phyloP scores from a whole-genome alignment of 805 yeast species.

The Candida railenensis region DNA sequence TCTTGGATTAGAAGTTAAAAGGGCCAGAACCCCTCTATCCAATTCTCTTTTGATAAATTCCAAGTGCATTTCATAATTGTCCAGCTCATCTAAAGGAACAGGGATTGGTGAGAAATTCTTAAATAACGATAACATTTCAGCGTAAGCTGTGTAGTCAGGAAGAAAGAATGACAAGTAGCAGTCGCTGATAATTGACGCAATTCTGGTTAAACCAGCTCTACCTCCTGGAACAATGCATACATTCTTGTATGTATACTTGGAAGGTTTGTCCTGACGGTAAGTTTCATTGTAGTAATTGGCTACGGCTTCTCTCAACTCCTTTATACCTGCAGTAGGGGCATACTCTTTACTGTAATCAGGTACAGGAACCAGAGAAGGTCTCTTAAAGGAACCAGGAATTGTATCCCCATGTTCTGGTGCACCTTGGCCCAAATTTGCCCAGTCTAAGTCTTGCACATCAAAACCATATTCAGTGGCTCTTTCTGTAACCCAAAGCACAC shows the following conservation, averaged over 20 bases:
- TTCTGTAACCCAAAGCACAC: constrained; percentile 65
- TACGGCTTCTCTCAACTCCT: constrained; percentile 54
- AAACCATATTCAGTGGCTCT: constrained; percentile 59
- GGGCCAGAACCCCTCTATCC: constrained; percentile 56
- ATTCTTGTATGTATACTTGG: constrained; percentile 59
- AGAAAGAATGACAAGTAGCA: constrained; percentile 59
- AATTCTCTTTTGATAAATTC: constrained; percentile 51
- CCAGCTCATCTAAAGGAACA: constrained; percentile 57
- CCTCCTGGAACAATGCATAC: constrained; percentile 68
- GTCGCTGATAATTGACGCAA: constrained; percentile 59
- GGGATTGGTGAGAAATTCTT: constrained; percentile 65
- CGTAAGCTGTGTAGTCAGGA: constrained; percentile 65
- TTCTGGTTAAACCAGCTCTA: constrained; percentile 60
- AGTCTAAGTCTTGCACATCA: constrained; percentile 37
- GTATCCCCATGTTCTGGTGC: constrained; percentile 64
- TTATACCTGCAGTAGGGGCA: constrained; percentile 60
- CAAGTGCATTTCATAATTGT: constrained; percentile 55
- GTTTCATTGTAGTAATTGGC: constrained; percentile 56
- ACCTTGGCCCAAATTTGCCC: constrained; percentile 67
- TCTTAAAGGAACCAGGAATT: constrained; percentile 54
- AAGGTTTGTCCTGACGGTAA: constrained; percentile 46
- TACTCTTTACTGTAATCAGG: constrained; percentile 53
- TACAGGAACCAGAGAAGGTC: constrained; percentile 49
- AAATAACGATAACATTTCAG: constrained; percentile 62
- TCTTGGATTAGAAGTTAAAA: constrained; percentile 60